These are phyloP conservation scores for Fennellomyces sp. DNA, from an alignment of 371 early-diverging fungal species.

Conservation along the genomic window DNA sequence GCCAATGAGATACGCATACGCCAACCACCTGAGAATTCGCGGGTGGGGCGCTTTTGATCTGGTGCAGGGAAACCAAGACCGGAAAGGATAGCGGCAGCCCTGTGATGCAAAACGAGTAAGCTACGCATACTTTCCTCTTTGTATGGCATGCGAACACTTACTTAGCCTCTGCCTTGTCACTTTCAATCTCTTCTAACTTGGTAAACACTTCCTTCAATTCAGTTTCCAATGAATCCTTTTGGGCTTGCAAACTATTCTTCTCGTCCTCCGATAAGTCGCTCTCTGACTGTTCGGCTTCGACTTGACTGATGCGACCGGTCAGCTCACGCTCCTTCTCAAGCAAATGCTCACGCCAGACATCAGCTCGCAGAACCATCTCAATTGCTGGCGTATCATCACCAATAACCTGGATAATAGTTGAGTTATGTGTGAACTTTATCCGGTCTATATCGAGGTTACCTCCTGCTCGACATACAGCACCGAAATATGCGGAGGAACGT, in stretches of 20 bases:
- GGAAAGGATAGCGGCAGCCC: slow-evolving; percentile 88
- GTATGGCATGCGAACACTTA: slow-evolving; percentile 40
- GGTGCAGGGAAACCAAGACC: slow-evolving; percentile 94
- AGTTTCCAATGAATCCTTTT: slow-evolving; percentile 64
- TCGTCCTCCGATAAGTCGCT: slow-evolving; percentile 51
- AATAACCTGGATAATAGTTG: slow-evolving; percentile 65
- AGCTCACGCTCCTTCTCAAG: slow-evolving; percentile 83
- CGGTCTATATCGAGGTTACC: no score
- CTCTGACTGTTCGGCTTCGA: slow-evolving; percentile 37
- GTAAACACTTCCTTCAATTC: slow-evolving; percentile 83
- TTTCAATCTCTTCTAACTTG: slow-evolving; percentile 91
- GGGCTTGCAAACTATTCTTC: slow-evolving; percentile 65
- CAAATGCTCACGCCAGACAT: slow-evolving; percentile 92
- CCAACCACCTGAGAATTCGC: slow-evolving; percentile 96
- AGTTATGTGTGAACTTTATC: background rate
- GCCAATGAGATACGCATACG: slow-evolving; percentile 95
- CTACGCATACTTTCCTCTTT: no score
- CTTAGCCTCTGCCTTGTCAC: slow-evolving; percentile 95
- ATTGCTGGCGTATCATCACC: slow-evolving; percentile 91
- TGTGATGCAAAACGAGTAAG: slow-evolving; percentile 16
- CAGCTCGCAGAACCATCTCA: slow-evolving; percentile 90
- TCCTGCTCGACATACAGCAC: slow-evolving; percentile 98
- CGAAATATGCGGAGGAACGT: slow-evolving; percentile 85
- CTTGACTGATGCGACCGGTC: slow-evolving; percentile 35
- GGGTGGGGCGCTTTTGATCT: slow-evolving; percentile 83